phyloP scores from a whole-genome alignment of 768 basidiomycete species.

The Termitomyces eurrhizus region DNA sequence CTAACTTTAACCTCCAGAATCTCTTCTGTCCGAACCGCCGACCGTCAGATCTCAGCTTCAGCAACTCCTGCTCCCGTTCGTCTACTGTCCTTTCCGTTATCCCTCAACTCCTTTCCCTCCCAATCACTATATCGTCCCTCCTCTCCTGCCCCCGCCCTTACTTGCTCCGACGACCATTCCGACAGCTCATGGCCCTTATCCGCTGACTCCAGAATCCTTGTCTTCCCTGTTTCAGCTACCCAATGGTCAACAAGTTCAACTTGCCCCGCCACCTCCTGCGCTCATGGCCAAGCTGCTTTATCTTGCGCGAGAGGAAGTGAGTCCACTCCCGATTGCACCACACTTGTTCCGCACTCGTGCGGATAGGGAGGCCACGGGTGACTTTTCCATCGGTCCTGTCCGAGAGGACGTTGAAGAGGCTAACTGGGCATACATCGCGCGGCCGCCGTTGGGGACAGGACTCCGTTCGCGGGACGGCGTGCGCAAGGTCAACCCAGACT shows the following conservation, averaged over 20 bases:
- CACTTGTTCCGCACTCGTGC: slow-evolving; percentile 29
- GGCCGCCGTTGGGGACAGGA: slow-evolving; percentile 19
- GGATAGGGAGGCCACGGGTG: slow-evolving; percentile 18
- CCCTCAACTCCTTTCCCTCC: slow-evolving; percentile 53
- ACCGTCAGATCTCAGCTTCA: slow-evolving; percentile 26
- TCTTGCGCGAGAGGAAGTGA: slow-evolving; percentile 51
- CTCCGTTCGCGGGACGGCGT: neutral
- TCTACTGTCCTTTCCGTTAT: slow-evolving; percentile 54
- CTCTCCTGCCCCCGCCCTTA: slow-evolving; percentile 13
- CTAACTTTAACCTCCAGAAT: slow-evolving; percentile 17
- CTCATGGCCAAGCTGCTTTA: slow-evolving; percentile 61
- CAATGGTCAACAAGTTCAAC: slow-evolving; percentile 22
- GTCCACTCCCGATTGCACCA: slow-evolving; percentile 38
- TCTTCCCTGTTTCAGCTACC: slow-evolving; percentile 26
- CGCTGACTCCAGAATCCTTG: slow-evolving; percentile 33
- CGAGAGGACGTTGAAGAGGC: slow-evolving; percentile 58
- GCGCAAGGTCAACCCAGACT: neutral
- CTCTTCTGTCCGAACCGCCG: slow-evolving; percentile 24
- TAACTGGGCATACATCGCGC: slow-evolving; percentile 36
- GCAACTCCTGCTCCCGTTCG: slow-evolving; percentile 36
- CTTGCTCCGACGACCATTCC: slow-evolving; percentile 21
- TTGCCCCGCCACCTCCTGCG: slow-evolving; percentile 43
- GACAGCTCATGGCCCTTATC: slow-evolving; percentile 43
- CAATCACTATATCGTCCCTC: slow-evolving; percentile 54
- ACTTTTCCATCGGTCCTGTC: slow-evolving; percentile 36